Percentiles rank a stretch among this genome's conserved stretches.
Conservation (phyloP, 192 early-diverging fungal genomes). For the Dimargaris cristalligena region DNA sequence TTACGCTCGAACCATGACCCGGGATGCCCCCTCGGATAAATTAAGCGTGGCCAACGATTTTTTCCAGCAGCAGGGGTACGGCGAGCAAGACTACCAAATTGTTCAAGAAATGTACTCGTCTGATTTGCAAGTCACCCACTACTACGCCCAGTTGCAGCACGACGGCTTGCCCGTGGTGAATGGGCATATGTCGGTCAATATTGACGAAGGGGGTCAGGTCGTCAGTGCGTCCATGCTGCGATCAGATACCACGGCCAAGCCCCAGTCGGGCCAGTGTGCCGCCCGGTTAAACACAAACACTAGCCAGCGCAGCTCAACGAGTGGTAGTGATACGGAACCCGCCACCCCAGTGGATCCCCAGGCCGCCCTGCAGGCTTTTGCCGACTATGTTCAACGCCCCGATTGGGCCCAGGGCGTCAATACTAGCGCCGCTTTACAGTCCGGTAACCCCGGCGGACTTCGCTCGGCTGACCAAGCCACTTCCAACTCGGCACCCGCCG, state of each 20-base stretch:
- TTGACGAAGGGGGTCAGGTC: neutral
- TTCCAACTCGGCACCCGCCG: neutral
- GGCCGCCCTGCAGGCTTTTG: neutral
- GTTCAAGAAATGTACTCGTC: neutral
- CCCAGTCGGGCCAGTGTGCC: neutral
- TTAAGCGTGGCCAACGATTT: neutral
- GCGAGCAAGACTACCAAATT: neutral
- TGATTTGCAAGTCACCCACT: neutral
- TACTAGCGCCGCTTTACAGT: neutral
- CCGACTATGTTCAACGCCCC: neutral
- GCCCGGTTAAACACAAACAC: neutral
- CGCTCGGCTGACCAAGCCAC: too few species aligned
- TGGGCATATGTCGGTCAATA: neutral
- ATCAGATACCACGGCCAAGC: neutral
- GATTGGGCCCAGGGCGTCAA: neutral
- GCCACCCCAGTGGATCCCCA: neutral
- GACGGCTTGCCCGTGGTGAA: neutral
- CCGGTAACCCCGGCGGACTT: neutral
- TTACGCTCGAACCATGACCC: neutral
- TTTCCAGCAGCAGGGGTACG: neutral
- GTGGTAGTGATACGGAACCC: neutral
- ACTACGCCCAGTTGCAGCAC: neutral
- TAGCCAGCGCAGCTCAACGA: neutral
- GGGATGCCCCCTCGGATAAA: neutral
- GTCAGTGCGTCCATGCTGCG: neutral